These are phyloP conservation scores for Escallonia herrerae DNA, from an alignment of 129 eudicot genomes.

Conservation along the genomic window DNA sequence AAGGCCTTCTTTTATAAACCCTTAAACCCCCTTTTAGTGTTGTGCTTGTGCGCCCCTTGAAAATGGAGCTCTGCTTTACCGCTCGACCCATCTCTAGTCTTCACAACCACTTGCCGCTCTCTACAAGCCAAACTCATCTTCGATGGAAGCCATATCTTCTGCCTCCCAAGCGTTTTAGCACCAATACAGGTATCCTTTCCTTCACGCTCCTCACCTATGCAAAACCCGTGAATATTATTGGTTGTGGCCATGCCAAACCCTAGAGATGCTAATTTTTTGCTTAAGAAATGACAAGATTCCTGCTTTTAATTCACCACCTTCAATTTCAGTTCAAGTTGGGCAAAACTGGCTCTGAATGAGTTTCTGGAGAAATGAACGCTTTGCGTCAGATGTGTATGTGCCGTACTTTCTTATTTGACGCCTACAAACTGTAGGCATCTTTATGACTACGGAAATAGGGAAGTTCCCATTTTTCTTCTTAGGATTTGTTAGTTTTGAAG, in stretches of 20 bases:
- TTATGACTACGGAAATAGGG: no score
- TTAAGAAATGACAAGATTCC: not conserved
- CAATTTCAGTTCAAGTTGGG: not conserved
- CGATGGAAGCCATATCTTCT: constrained; percentile 12
- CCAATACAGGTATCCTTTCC: constrained; percentile 19
- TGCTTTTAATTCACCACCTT: not conserved
- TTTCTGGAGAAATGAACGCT: no score
- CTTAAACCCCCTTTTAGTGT: no score
- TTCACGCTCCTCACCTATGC: not conserved
- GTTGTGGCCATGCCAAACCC: not conserved
- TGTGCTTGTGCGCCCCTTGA: not conserved
- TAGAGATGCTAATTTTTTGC: not conserved
- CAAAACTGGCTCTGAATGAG: not conserved
- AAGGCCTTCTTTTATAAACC: no score
- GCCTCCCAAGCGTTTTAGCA: constrained; percentile 22
- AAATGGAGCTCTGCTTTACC: constrained; percentile 30
- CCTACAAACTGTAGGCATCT: no score
- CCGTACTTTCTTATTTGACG: no score
- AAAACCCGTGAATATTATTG: constrained; percentile 13
- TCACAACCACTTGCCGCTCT: not conserved
- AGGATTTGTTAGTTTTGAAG: no score
- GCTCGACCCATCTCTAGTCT: constrained; percentile 24
- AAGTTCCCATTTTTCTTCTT: no score
- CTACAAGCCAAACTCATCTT: constrained; percentile 8
- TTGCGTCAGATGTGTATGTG: no score